phyloP scores from a whole-genome alignment of 495 filamentous ascomycete species.

The Trichoderma virens region DNA sequence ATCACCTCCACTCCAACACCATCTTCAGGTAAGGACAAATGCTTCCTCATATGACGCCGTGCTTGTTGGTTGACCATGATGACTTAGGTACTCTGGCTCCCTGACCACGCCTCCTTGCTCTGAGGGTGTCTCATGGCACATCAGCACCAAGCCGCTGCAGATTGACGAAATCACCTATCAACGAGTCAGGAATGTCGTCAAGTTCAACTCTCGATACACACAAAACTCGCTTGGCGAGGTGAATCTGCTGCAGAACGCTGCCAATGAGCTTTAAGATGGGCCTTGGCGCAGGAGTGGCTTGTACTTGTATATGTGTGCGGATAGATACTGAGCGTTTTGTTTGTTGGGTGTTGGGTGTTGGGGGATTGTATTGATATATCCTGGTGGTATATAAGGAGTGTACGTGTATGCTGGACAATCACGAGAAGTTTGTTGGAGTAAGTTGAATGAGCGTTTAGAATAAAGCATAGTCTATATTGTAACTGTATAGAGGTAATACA shows the following conservation, averaged over 20 bases:
- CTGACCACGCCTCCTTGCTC: slow-evolving; percentile 64
- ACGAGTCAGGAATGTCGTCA: slow-evolving; percentile 49
- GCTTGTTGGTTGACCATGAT: background rate
- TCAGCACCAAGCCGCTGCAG: slow-evolving; percentile 43
- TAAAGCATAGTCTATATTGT: too few species aligned
- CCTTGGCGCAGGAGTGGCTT: too few species aligned
- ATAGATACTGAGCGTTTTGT: too few species aligned
- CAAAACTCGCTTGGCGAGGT: slow-evolving; percentile 48
- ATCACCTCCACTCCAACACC: slow-evolving; percentile 25
- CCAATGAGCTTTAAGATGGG: background rate
- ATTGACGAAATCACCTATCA: slow-evolving; percentile 48
- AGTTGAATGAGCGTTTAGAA: too few species aligned
- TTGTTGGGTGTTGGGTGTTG: too few species aligned
- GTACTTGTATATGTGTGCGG: background rate
- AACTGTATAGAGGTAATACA: too few species aligned
- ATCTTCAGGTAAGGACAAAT: slow-evolving; percentile 18
- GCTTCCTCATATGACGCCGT: too few species aligned
- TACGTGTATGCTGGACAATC: too few species aligned
- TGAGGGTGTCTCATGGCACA: slow-evolving; percentile 52
- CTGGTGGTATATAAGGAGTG: too few species aligned
- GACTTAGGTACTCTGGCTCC: slow-evolving; percentile 44
- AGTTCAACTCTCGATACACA: slow-evolving; percentile 56
- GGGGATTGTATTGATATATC: too few species aligned
- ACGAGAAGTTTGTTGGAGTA: too few species aligned
- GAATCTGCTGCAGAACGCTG: slow-evolving; percentile 43